Evolutionary conservation across 441 rosid genomes (phyloP).

Genomic region (Erysimum cheiri): DNA sequence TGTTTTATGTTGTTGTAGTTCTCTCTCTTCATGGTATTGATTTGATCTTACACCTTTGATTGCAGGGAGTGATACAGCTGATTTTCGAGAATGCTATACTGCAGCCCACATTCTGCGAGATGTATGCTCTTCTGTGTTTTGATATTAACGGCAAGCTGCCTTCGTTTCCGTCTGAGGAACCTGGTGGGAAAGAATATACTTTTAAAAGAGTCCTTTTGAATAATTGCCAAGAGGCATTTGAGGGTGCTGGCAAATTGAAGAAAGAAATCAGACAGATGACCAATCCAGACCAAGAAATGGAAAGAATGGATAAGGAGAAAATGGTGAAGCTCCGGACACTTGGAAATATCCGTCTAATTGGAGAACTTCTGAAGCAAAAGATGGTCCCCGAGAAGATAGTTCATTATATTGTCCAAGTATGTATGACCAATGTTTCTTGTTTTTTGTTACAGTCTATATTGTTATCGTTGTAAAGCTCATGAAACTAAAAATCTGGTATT

Average conservation of each 20-base stretch:
- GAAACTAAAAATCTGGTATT: slow-evolving; percentile 28
- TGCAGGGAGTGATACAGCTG: slow-evolving; percentile 81
- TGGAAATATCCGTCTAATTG: slow-evolving; percentile 88
- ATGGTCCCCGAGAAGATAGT: slow-evolving; percentile 92
- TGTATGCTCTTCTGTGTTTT: slow-evolving; percentile 86
- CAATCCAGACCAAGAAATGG: slow-evolving; percentile 74
- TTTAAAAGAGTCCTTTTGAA: slow-evolving; percentile 81
- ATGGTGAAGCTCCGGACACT: slow-evolving; percentile 76
- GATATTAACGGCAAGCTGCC: slow-evolving; percentile 83
- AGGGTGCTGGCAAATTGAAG: slow-evolving; percentile 78
- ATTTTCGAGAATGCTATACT: slow-evolving; percentile 93
- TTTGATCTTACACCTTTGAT: slow-evolving; percentile 16
- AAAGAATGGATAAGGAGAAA: slow-evolving; percentile 88
- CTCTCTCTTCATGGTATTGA: background rate
- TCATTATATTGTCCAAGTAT: slow-evolving; percentile 81
- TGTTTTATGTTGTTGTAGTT: background rate
- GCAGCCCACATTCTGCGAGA: slow-evolving; percentile 93
- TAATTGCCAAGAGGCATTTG: slow-evolving; percentile 92
- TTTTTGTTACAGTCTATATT: slow-evolving; percentile 3
- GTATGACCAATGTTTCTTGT: background rate
- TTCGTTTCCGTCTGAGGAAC: slow-evolving; percentile 81
- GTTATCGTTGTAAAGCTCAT: background rate
- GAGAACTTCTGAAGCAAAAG: slow-evolving; percentile 90
- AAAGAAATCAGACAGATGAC: slow-evolving; percentile 78
- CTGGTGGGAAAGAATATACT: slow-evolving; percentile 83